phyloP scores from a whole-genome alignment of 1,284 basidiomycete genomes.

The Megacollybia platyphylla region DNA sequence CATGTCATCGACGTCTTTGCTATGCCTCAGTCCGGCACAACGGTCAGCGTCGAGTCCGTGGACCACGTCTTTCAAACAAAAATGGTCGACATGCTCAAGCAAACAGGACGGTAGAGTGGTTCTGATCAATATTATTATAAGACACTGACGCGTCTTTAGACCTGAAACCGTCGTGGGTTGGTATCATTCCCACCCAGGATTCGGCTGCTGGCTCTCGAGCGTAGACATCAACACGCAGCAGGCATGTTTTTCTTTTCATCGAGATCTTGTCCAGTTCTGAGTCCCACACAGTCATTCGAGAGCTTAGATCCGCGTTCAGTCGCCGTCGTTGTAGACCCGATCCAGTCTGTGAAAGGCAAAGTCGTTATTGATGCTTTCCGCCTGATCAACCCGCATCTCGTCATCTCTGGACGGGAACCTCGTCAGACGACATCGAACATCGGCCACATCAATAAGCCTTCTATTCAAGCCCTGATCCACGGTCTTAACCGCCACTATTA shows the following conservation, averaged over 20 bases:
- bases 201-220: constrained; percentile 98
- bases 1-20: constrained; percentile 99
- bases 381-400: constrained; percentile 79
- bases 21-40: constrained; percentile 99
- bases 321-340: constrained; percentile 96
- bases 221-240: constrained; percentile 99
- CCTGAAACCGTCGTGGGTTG: constrained; percentile 99
- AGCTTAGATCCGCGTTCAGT: constrained; percentile 91
- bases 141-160: constrained; percentile 24
- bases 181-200: constrained; percentile 99
- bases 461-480: constrained; percentile 93
- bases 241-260: constrained; percentile 27
- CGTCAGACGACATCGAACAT: constrained; percentile 98
- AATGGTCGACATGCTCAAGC: constrained; percentile 99
- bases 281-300: constrained; percentile 76
- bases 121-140: background rate
- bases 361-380: constrained; percentile 99
- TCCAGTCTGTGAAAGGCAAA: constrained; percentile 97
- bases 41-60: constrained; percentile 97
- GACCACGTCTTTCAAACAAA: constrained; percentile 98
- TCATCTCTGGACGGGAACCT: constrained; percentile 86
- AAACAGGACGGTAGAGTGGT: constrained; percentile 75
- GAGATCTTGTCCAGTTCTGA: constrained; percentile 7
- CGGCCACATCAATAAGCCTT: constrained; percentile 97
- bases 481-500: constrained; percentile 96